Base-by-base conservation (phyloP, 768 basidiomycete species). In the Mycena belliarum region DNA sequence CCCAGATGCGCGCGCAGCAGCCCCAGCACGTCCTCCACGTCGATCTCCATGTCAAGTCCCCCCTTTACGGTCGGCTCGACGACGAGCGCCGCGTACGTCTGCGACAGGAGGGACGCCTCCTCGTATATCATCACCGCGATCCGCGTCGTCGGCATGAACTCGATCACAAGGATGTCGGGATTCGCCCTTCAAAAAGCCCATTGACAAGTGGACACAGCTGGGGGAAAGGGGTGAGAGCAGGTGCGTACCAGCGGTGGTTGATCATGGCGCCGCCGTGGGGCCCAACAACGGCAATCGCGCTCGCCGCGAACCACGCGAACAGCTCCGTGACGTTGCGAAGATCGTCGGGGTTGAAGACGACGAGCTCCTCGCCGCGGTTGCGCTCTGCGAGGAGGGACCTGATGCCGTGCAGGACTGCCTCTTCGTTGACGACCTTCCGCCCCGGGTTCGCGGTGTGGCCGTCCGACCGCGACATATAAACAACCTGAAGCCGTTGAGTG, bases 251-350 rank as follows among this genome's bases (percentile, higher is more conserved):
- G 21, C 57, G 61, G 25, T 63, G 57, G 29, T 63, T 63, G 10
- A 63, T 53, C 61, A 63, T 59, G 9, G 57, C 61, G 5, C 61
- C 61, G 11, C 61, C 61, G 38, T 63, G 61, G 1, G 61, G 61
- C 4, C 61, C 61, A 6, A 59, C 21, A 6, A 59, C 42, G 2
- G 57, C 61, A 9, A 32, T 18, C 3, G 24, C 61, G 25, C 59
- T 63, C 11, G 49, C 10, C 20, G 48, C 33, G 46, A 63, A 59
- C 57, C 51, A 63, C 10, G 40, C 37, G 40, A 63, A 59, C 20
- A 63, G 42, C 21, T 59, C 44, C 8, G 10, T 20, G n/a, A 37
- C 18, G 41, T 42, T 49, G 9, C 32, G 25, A 23, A 52, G 56
- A 1, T 33, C 6, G 20, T 52, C 33, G n/a, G 38, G 49, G 21